phyloP scores from a whole-genome alignment of 2,329 filamentous ascomycete species.

The Pestalotiopsis sp. region DNA sequence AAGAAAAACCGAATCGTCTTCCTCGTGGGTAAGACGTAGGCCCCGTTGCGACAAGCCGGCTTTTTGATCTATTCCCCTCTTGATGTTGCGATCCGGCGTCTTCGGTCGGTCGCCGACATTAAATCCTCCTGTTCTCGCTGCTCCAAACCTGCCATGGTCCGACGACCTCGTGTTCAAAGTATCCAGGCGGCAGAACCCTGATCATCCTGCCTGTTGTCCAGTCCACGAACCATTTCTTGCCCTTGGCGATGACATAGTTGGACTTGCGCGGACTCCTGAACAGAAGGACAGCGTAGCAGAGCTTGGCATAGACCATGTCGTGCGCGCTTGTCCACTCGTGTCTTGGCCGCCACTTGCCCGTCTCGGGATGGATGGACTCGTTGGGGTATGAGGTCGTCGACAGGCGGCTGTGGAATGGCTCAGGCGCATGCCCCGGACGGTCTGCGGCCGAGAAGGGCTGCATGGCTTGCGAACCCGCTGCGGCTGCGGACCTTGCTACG shows the following conservation, averaged over 20 bases:
- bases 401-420: conserved; percentile 36
- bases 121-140: conserved; percentile 52
- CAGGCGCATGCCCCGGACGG: conserved; percentile 12
- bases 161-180: conserved; percentile 53
- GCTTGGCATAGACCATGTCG: conserved; percentile 62
- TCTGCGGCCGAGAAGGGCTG: background rate
- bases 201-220: conserved; percentile 60
- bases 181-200: conserved; percentile 55
- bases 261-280: conserved; percentile 61
- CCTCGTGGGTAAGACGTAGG: background rate
- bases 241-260: conserved; percentile 59
- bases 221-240: conserved; percentile 62
- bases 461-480: background rate
- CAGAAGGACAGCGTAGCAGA: conserved; percentile 62
- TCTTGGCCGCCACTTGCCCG: conserved; percentile 60
- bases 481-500: background rate
- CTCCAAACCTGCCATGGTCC: conserved; percentile 54
- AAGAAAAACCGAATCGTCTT: background rate
- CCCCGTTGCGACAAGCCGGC: no score
- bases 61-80: no score
- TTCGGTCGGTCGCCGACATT: background rate
- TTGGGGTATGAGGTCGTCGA: conserved; percentile 50
- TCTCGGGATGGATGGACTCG: conserved; percentile 47
- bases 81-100: background rate
- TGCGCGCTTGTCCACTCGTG: conserved; percentile 59